Evolutionary conservation across 23 red algal species (phyloP).

Genomic region (Cyanidioschyzon merolae): DNA sequence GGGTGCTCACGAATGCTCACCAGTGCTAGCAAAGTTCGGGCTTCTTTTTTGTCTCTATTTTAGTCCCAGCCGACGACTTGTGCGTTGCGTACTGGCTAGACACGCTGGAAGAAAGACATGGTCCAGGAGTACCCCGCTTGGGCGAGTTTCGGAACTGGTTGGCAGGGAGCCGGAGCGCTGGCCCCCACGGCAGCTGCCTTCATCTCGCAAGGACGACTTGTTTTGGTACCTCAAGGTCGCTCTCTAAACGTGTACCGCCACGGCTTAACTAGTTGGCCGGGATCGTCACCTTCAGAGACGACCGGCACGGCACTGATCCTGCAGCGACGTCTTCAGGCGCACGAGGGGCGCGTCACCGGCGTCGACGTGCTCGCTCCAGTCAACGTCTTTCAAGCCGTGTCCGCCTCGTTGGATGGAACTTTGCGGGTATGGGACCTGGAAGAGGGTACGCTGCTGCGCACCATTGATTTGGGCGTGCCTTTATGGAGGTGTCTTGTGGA

Average conservation of each 20-base stretch:
- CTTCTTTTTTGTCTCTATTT: too few species aligned
- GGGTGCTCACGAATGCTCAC: too few species aligned
- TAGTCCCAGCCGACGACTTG: too few species aligned
- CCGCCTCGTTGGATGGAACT: conserved; percentile 21
- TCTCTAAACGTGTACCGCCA: neutral
- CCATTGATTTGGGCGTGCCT: conserved; percentile 26
- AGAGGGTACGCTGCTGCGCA: conserved; percentile 10
- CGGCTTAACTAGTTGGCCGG: too few species aligned
- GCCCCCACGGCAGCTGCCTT: neutral
- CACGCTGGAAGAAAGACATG: too few species aligned
- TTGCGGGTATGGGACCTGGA: conserved; percentile 27
- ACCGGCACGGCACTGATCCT: too few species aligned
- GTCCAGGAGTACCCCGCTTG: neutral
- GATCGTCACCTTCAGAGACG: too few species aligned
- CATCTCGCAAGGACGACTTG: neutral
- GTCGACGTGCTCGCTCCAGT: neutral
- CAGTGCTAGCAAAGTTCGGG: too few species aligned
- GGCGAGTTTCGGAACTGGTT: neutral
- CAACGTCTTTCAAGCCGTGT: conserved; percentile 3
- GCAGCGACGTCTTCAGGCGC: neutral
- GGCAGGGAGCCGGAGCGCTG: neutral
- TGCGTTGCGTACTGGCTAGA: too few species aligned
- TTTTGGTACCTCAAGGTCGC: neutral
- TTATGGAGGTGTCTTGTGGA: neutral
- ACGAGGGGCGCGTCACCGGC: neutral